Evolutionary conservation across 495 filamentous ascomycete species (phyloP), one percentile per base, ranked within the genome.

Genomic region (Trichoderma parareesei): DNA sequence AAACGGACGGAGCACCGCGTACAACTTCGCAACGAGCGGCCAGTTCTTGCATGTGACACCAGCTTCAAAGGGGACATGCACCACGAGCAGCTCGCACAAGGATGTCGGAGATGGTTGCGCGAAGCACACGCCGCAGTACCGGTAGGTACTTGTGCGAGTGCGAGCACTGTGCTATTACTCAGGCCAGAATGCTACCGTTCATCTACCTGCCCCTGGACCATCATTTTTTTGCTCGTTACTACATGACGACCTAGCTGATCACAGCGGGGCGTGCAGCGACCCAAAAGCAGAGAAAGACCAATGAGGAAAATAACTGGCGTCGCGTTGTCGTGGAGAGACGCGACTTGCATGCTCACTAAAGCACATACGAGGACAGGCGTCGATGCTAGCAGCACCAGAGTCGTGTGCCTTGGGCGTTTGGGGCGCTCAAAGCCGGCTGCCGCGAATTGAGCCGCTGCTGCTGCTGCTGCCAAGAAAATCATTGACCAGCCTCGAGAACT

Each of bases 401-500:
- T 27, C 27, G 27, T 11, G 11, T 41, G 11, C 40, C 6, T 6
- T 41, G 40, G 40, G 20, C 46, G 18, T n/a, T 18, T 9, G 27
- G 33, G 11, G 53, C 33, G 27, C 10, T 57, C 53, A 57, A 33
- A 57, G 53, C 53, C 53, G 53, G 37, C 53, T 57, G 33, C 27
- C 53, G 53, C 27, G 53, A 57, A 0, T 57, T 10, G 53, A 57
- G 53, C 53, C 27, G 18, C n/a, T 55, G 16, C 48, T 55, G 48
- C 48, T 37, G 27, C 18, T 37, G 53, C 53, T 57, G 35, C 67
- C 70, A 37, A 72, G 66, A 38, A 72, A 72, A 1, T 61, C 7
- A 40, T 66, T 66, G 13, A 72, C 62, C 55, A 70, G 64, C 35
- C 27, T 60, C 4, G 69, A 61, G 42, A 72, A 72, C 11, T 68